Conservation (phyloP, 2,329 filamentous ascomycete species). For the Zarea fungicola region DNA sequence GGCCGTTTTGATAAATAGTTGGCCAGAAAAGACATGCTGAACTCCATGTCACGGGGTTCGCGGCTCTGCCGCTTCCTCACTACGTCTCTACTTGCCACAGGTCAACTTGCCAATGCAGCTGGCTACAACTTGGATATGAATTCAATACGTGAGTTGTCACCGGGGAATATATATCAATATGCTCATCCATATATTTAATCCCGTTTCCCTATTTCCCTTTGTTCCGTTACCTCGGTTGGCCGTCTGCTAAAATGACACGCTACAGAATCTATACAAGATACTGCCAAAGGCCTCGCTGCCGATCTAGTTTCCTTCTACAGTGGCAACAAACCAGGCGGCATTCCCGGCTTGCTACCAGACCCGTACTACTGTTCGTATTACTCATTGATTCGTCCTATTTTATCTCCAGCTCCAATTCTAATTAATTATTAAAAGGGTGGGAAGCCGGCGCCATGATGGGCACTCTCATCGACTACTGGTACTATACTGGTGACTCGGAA, state of each 20-base stretch:
- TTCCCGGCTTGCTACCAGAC: slow-evolving; percentile 45
- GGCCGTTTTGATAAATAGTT: not conserved
- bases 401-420: slow-evolving; percentile 17
- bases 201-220: no score
- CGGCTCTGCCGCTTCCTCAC: slow-evolving; percentile 1
- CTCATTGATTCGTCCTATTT: slow-evolving; percentile 34
- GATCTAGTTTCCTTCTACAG: slow-evolving; percentile 42
- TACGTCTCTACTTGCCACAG: not conserved
- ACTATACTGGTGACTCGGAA: slow-evolving; percentile 58
- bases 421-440: slow-evolving; percentile 47
- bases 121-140: slow-evolving; percentile 7
- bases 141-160: slow-evolving; percentile 3
- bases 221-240: no score
- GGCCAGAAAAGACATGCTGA: not conserved
- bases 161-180: no score
- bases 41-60: not conserved
- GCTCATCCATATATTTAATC: not conserved
- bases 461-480: slow-evolving; percentile 67
- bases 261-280: slow-evolving; percentile 44
- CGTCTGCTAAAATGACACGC: not conserved
- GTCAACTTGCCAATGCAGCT: not conserved
- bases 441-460: slow-evolving; percentile 69
- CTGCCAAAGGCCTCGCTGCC: slow-evolving; percentile 45
- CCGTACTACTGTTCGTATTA: slow-evolving; percentile 51
- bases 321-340: slow-evolving; percentile 45